Evolutionary conservation across 805 yeast species (phyloP).

Genomic region (Pichia sporocuriosa): DNA sequence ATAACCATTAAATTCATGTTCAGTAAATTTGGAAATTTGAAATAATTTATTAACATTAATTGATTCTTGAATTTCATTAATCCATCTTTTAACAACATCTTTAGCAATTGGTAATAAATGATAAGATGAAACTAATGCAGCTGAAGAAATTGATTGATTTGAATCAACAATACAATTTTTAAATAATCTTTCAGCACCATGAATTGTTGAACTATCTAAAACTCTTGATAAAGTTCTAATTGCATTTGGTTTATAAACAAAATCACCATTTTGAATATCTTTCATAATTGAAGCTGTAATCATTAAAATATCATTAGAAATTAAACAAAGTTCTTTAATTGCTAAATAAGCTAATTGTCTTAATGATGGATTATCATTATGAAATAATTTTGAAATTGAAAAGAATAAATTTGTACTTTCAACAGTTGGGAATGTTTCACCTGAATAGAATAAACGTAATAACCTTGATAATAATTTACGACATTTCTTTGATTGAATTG

Average conservation of each 20-base stretch:
- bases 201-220: conserved; percentile 83
- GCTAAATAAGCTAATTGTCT: conserved; percentile 93
- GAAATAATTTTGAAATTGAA: conserved; percentile 89
- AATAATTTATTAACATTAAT: conserved; percentile 54
- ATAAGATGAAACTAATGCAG: conserved; percentile 90
- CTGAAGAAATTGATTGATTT: conserved; percentile 82
- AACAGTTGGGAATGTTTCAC: conserved; percentile 78
- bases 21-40: conserved; percentile 42
- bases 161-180: conserved; percentile 89
- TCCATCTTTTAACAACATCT: conserved; percentile 89
- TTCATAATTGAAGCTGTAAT: conserved; percentile 97
- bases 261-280: conserved; percentile 87
- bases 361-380: conserved; percentile 78
- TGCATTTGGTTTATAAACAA: conserved; percentile 87
- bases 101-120: conserved; percentile 84
- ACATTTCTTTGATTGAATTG: conserved; percentile 82
- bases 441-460: conserved; percentile 73
- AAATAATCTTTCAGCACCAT: conserved; percentile 86
- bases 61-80: conserved; percentile 93
- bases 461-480: conserved; percentile 77
- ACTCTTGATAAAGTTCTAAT: conserved; percentile 87
- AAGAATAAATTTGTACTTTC: conserved; percentile 93
- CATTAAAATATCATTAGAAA: conserved; percentile 91
- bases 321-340: conserved; percentile 79
- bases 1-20: conserved; percentile 50